phyloP scores from a whole-genome alignment of 106 monocot species.

The Allium sativum region DNA sequence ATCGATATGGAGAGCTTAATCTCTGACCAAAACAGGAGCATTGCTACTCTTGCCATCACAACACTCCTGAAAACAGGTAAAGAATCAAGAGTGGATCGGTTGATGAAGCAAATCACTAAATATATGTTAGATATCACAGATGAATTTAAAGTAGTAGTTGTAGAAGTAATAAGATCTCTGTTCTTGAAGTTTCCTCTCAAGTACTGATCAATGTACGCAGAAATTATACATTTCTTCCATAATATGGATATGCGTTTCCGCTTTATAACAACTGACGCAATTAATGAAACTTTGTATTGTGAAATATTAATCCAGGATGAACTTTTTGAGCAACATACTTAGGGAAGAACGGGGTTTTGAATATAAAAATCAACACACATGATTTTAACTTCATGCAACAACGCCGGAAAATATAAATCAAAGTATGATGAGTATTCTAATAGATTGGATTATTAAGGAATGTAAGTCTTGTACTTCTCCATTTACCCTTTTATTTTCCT shows the following conservation, averaged over 20 bases:
- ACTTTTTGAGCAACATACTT: slow-evolving; percentile 97
- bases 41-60: slow-evolving; percentile 98
- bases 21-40: slow-evolving; percentile 96
- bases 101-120: slow-evolving; percentile 98
- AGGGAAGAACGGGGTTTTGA: slow-evolving; percentile 99
- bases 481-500: no score
- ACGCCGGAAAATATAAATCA: no score
- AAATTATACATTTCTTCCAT: neutral
- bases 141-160: slow-evolving; percentile 99
- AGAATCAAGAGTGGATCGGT: slow-evolving; percentile 90
- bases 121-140: slow-evolving; percentile 99
- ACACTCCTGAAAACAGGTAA: slow-evolving; percentile 96
- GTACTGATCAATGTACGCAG: slow-evolving; percentile 79
- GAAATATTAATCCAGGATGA: slow-evolving; percentile 94
- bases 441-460: no score
- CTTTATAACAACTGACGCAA: no score
- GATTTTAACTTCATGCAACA: no score
- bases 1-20: slow-evolving; percentile 99
- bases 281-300: no score
- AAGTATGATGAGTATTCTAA: no score
- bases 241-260: neutral
- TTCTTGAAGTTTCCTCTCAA: slow-evolving; percentile 97
- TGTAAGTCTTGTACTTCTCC: no score
- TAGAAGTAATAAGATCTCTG: slow-evolving; percentile 91
- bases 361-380: slow-evolving; percentile 97